These are phyloP conservation scores for Epithele typhae DNA, from an alignment of 768 basidiomycete species.

Conservation along the genomic window DNA sequence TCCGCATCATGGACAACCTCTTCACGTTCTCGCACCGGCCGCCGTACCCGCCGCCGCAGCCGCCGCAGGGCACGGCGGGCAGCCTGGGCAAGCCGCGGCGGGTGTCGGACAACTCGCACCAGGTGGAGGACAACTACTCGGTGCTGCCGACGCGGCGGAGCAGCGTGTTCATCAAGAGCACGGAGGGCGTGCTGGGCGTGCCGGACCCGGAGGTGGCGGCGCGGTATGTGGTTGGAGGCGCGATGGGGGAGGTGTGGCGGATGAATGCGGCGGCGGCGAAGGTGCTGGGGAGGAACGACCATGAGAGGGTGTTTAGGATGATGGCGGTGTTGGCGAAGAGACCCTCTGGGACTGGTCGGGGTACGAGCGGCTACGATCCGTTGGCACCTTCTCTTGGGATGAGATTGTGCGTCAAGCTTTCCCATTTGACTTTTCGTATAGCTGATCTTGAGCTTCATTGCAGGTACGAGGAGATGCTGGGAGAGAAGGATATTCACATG, in stretches of 20 bases:
- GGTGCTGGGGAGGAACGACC: constrained; percentile 56
- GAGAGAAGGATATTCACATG: constrained; percentile 71
- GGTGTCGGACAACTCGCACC: constrained; percentile 33
- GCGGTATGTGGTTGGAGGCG: constrained; percentile 53
- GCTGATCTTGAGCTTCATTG: background rate
- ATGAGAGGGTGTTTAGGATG: constrained; percentile 63
- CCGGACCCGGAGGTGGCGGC: constrained; percentile 54
- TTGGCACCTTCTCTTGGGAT: too few species aligned
- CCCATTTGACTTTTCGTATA: background rate
- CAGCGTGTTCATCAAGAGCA: constrained; percentile 52
- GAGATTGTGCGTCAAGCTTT: constrained; percentile 23
- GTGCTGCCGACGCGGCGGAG: constrained; percentile 46
- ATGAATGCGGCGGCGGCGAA: constrained; percentile 59
- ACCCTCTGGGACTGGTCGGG: background rate
- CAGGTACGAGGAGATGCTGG: constrained; percentile 41
- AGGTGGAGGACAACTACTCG: constrained; percentile 28
- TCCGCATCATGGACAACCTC: constrained; percentile 77
- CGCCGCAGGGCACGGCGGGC: background rate
- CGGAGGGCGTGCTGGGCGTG: constrained; percentile 42
- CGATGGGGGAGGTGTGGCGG: constrained; percentile 45
- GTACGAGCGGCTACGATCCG: too few species aligned
- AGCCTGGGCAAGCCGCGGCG: constrained; percentile 21
- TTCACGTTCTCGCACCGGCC: constrained; percentile 35
- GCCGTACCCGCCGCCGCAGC: background rate
- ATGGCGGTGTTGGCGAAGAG: constrained; percentile 44